These are phyloP conservation scores for Yarrowia sp. DNA, from an alignment of 805 yeast species.

Conservation along the genomic window DNA sequence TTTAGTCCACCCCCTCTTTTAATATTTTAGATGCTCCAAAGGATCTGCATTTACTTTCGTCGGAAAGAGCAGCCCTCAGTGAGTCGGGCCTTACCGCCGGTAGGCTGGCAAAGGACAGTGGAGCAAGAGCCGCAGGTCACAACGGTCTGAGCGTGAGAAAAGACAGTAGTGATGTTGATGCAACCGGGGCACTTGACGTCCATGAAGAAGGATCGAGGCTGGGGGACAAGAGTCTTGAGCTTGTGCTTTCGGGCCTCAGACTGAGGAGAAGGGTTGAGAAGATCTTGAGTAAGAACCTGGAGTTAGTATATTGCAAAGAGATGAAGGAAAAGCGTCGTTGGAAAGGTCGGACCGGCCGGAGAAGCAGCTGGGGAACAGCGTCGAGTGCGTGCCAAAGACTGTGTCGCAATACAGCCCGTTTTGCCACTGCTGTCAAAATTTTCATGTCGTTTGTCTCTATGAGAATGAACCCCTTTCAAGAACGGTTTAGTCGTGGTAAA, in stretches of 20 bases:
- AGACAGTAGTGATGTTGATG: constrained; percentile 97
- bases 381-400: too few relatives aligned
- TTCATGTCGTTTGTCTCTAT: constrained; percentile 6
- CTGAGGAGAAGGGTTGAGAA: constrained; percentile 96
- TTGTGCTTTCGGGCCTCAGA: constrained; percentile 96
- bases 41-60: constrained; percentile 68
- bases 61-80: constrained; percentile 99
- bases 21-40: constrained; percentile 24
- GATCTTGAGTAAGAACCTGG: constrained; percentile 98
- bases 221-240: constrained; percentile 93
- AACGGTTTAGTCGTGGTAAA: too few relatives aligned
- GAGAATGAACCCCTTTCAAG: too few relatives aligned
- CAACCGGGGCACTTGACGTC: constrained; percentile 99
- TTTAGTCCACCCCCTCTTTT: constrained; percentile 26
- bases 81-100: constrained; percentile 99
- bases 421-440: not conserved
- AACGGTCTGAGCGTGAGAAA: constrained; percentile 99
- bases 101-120: constrained; percentile 96
- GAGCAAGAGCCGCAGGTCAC: constrained; percentile 99
- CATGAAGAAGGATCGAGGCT: constrained; percentile 99
- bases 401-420: not conserved
- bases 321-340: not conserved
- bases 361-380: too few relatives aligned
- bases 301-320: constrained; percentile 1
- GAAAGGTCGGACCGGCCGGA: too few relatives aligned